Evolutionary conservation across 2,329 filamentous ascomycete species (phyloP), one percentile per base, ranked within the genome.

Genomic region (Madurella fahalii): DNA sequence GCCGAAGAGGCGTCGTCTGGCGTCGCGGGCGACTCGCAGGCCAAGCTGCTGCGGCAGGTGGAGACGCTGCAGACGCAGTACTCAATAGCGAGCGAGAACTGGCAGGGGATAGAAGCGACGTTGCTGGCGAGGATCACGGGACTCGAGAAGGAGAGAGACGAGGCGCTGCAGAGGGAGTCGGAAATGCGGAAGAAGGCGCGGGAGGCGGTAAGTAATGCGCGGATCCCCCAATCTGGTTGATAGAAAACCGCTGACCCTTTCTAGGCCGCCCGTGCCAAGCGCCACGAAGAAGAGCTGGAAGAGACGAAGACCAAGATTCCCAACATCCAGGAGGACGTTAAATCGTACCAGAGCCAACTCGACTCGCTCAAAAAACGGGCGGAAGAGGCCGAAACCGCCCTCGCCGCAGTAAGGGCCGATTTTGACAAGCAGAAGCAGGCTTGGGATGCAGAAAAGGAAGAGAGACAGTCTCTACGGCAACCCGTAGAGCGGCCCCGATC

Each of bases 1-100:
- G 90, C 90, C 1, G 94, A 99, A 72, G 94, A 99, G 70, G 90
- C 85, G 0, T 91, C 91, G 1, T 93, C 91, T 2, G 88, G 89
- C 15, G 84, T 84, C 13, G 84, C 85, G 5, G 89, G 91, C 13
- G 90, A 96, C 66, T 84, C 88, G 0, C 91, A 95, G 64, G 89
- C 89, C 42, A 97, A 96, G 69, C 77, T 97, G 40, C 77, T 97
- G 42, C 85, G 94, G 40, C 95, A 99, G 71, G 88, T 99, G 51
- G 94, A 99, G 74, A 96, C 90, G 0, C 74, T 99, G 39, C 94
- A 99, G 71, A 94, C 89, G 7, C 95, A 99, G 69, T 96, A 99
- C 71, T 85, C 91, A 1, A 85, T 95, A 52, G 94, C 94, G 1
- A 94, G 90, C 62, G 90, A 95, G 66, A 99, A 99, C 64, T 99